Conservation (phyloP, 768 basidiomycete species). For the Lactifluus pinguis region DNA sequence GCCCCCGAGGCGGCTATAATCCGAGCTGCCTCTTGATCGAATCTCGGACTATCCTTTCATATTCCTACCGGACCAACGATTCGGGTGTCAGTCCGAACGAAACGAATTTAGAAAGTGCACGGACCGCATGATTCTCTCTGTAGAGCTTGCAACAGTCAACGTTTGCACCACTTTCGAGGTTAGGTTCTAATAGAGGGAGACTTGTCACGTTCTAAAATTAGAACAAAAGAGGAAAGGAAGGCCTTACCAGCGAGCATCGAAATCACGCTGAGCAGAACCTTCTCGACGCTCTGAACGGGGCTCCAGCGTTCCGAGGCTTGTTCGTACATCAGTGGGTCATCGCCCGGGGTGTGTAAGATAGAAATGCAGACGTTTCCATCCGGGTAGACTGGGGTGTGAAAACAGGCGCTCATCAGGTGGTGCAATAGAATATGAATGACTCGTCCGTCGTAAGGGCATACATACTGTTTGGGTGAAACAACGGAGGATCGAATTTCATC, state of each 20-base stretch:
- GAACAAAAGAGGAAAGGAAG: not conserved
- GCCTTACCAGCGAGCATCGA: conserved; percentile 88
- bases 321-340: conserved; percentile 90
- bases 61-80: conserved; percentile 44
- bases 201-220: not conserved
- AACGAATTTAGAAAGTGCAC: too few relatives aligned
- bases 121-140: conserved; percentile 66
- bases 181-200: conserved; percentile 57
- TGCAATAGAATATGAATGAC: not conserved
- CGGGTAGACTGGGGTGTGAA: conserved; percentile 72
- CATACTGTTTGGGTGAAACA: conserved; percentile 97
- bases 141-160: conserved; percentile 97
- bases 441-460: not conserved
- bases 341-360: conserved; percentile 90
- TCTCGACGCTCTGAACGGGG: conserved; percentile 97
- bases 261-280: conserved; percentile 91
- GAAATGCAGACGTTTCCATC: conserved; percentile 98
- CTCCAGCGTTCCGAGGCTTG: conserved; percentile 95
- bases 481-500: conserved; percentile 96
- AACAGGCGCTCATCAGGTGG: not conserved
- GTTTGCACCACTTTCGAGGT: conserved; percentile 95
- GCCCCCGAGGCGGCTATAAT: conserved; percentile 32
- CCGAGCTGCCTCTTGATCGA: conserved; percentile 84
- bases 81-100: not conserved
- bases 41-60: conserved; percentile 76